Evolutionary conservation across 2,329 filamentous ascomycete genomes (phyloP).

Genomic region (Pseudogymnoascus sp.): DNA sequence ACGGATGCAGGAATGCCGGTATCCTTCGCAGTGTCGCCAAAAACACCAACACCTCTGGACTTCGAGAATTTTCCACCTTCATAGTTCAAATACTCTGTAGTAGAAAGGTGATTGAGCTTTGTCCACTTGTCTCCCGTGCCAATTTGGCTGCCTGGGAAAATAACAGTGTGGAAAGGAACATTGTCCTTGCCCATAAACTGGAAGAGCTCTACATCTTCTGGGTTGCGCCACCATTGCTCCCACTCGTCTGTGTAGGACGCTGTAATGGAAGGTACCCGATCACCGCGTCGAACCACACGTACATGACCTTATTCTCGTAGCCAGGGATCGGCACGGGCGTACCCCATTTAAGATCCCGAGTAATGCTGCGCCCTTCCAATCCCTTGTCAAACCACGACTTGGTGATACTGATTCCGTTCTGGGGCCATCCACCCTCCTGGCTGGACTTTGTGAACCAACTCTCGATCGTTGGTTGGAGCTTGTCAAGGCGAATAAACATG

Average conservation of each 20-base stretch:
- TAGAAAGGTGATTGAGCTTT: slow-evolving; percentile 79
- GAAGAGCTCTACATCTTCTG: slow-evolving; percentile 79
- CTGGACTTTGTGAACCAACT: slow-evolving; percentile 71
- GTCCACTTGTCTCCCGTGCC: slow-evolving; percentile 85
- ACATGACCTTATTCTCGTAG: slow-evolving; percentile 74
- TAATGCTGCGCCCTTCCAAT: slow-evolving; percentile 80
- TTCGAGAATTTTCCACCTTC: slow-evolving; percentile 91
- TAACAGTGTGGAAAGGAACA: slow-evolving; percentile 75
- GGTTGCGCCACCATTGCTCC: slow-evolving; percentile 93
- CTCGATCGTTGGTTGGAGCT: slow-evolving; percentile 69
- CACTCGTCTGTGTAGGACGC: slow-evolving; percentile 83
- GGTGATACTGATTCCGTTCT: slow-evolving; percentile 70
- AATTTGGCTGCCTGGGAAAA: slow-evolving; percentile 82
- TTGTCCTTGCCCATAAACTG: slow-evolving; percentile 97
- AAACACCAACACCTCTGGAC: slow-evolving; percentile 81
- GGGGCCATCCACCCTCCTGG: slow-evolving; percentile 68
- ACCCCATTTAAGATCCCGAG: slow-evolving; percentile 89
- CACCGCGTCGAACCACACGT: slow-evolving; percentile 83
- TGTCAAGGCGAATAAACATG: slow-evolving; percentile 80
- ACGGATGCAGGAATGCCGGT: slow-evolving; percentile 79
- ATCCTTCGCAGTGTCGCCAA: slow-evolving; percentile 81
- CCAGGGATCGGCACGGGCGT: slow-evolving; percentile 46
- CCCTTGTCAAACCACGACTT: slow-evolving; percentile 79
- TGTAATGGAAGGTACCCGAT: slow-evolving; percentile 96
- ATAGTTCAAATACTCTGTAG: slow-evolving; percentile 85